Evolutionary conservation across 2,329 filamentous ascomycete genomes (phyloP), one percentile per base, ranked within the genome.

Genomic region (Penicillium aurantiogriseum): DNA sequence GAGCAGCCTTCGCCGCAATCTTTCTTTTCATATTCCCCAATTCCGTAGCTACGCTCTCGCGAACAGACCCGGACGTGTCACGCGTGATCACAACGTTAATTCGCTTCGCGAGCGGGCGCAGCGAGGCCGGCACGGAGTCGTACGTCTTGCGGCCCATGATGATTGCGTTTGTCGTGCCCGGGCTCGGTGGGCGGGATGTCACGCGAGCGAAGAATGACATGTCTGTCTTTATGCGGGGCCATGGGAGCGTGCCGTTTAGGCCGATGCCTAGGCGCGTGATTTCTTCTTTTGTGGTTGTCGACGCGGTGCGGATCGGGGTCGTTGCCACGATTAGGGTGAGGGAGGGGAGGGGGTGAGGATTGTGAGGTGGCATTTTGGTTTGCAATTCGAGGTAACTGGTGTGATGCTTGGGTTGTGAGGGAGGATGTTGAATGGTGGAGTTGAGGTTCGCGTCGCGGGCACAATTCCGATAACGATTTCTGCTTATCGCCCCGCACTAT

Each of bases 61-160:
- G 54, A 11, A 78, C 68, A 17, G 65, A 60, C 0, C 70, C 69
- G 1, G 64, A 58, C n/a, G 60, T 63, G 55, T 76, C 72, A n/a
- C 75, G 67, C 47, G 86, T 89, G 64, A 99, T 80, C 63, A 97
- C 85, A 40, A 97, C 85, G 74, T 96, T 97, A 50, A 92, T 79
- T 10, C 94, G 82, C 61, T 86, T 88, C 60, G 85, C 87, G 35
- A 99, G 81, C 19, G 94, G 94, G 2, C 92, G 83, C 72, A 94
- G 92, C 51, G 81, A 83, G 7, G 80, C 71, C 2, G 94, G 93
- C 59, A 99, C 93, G 63, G 87, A 91, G 51, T 96, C 91, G 88
- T 93, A 99, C 0, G 94, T 99, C 76, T 95, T 97, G 70, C 94
- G 89, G 59, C 94, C 94, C 94, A 99, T 99, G 66, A 99, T 88